Conservation (phyloP, 139 green algal species). For the Picochlorum sp. region DNA sequence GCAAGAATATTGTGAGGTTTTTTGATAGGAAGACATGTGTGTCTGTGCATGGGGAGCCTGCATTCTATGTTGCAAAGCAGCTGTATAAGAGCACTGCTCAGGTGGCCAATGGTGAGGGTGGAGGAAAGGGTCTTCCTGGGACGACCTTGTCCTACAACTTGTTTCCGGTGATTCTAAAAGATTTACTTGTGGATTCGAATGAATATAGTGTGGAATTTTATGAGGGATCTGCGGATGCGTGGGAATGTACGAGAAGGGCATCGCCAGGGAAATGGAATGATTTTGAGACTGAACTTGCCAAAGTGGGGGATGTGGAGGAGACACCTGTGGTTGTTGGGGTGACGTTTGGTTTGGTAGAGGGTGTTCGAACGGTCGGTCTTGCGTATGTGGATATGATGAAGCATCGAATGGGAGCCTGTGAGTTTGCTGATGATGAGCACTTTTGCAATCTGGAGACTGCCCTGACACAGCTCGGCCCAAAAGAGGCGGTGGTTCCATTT, state of each 20-base stretch:
- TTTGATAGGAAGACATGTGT: constrained; percentile 46
- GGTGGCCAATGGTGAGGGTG: constrained; percentile 38
- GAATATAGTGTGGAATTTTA: constrained; percentile 77
- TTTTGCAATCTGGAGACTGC: constrained; percentile 72
- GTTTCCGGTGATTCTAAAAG: constrained; percentile 64
- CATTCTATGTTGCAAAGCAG: constrained; percentile 56
- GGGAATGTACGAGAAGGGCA: constrained; percentile 36
- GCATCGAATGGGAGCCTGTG: constrained; percentile 53
- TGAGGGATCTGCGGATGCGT: constrained; percentile 50
- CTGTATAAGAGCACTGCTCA: constrained; percentile 77
- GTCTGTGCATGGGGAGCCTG: constrained; percentile 73
- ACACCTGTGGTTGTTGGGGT: constrained; percentile 56
- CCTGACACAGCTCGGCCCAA: constrained; percentile 71
- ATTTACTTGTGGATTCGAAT: constrained; percentile 64
- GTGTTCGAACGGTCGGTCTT: constrained; percentile 53
- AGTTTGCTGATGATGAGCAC: constrained; percentile 79
- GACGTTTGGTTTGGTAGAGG: constrained; percentile 22
- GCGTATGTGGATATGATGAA: constrained; percentile 58
- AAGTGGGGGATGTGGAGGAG: constrained; percentile 45
- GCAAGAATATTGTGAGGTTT: constrained; percentile 2
- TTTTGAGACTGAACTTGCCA: constrained; percentile 88
- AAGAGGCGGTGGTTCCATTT: constrained; percentile 69
- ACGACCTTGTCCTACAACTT: constrained; percentile 65
- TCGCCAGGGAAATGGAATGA: constrained; percentile 64
- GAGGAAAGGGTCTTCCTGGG: constrained; percentile 20